These are phyloP conservation scores for Chaetomium globosum DNA, from an alignment of 2,329 filamentous ascomycete genomes.

Conservation along the genomic window DNA sequence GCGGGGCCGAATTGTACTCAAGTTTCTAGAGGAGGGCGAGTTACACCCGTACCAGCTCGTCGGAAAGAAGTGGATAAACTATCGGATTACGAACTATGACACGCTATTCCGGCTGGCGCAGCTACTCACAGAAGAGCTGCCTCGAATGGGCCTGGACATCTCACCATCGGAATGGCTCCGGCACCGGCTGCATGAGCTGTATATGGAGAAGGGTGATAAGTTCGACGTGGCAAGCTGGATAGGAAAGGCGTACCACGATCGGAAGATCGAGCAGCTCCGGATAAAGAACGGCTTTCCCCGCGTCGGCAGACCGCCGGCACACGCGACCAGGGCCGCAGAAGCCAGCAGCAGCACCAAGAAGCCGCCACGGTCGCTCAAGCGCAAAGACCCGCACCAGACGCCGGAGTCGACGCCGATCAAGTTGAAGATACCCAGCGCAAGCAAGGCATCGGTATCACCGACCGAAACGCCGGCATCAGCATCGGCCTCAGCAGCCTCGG, in stretches of 20 bases:
- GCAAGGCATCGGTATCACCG: not conserved
- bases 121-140: conserved; percentile 54
- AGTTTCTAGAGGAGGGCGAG: conserved; percentile 54
- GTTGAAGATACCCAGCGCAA: not conserved
- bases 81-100: conserved; percentile 55
- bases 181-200: conserved; percentile 58
- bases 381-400: conserved; percentile 35
- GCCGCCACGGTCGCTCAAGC: conserved; percentile 32
- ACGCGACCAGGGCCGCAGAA: conserved; percentile 42
- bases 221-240: conserved; percentile 57
- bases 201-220: conserved; percentile 46
- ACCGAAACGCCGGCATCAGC: not conserved
- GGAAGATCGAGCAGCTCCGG: conserved; percentile 53
- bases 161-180: conserved; percentile 60
- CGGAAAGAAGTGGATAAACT: conserved; percentile 53
- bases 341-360: conserved; percentile 29
- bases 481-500: not conserved
- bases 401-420: conserved; percentile 29
- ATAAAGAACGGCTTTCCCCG: conserved; percentile 59
- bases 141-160: conserved; percentile 56
- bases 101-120: conserved; percentile 60
- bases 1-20: conserved; percentile 55
- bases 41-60: conserved; percentile 62
- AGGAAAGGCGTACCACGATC: conserved; percentile 60
- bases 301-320: conserved; percentile 58